A percentile compares a stretch with the other conserved stretches of the same genome.
Evolutionary conservation across 352 stramenopile species (phyloP).

Genomic region (Phytophthora sojae): DNA sequence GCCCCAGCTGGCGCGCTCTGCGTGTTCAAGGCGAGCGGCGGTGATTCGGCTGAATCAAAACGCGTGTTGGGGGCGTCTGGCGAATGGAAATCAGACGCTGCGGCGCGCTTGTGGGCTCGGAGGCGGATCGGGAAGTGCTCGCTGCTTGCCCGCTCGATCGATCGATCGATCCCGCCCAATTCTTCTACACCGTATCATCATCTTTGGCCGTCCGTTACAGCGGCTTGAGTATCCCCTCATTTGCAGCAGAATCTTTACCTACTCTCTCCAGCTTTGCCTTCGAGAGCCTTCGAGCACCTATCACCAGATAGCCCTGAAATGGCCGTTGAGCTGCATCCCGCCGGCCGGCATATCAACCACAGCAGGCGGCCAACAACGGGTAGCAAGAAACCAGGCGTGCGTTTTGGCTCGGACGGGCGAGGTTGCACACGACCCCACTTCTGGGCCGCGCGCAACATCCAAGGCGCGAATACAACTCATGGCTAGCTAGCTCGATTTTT

Average conservation of each 20-base stretch:
- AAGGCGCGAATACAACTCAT: not conserved
- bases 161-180: not conserved
- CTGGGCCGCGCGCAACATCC: not conserved
- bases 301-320: conserved; percentile 7
- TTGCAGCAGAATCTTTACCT: not conserved
- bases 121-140: conserved; percentile 21
- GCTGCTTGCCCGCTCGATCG: not conserved
- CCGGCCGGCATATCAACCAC: not conserved
- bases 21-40: conserved; percentile 14
- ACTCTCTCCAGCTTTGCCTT: not conserved
- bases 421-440: too few species aligned
- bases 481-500: not conserved
- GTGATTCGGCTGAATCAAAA: too few species aligned
- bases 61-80: conserved; percentile 9
- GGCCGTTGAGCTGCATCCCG: conserved; percentile 19
- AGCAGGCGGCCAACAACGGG: conserved; percentile 13
- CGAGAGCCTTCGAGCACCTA: too few species aligned
- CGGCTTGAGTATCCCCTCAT: not conserved
- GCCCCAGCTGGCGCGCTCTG: not conserved
- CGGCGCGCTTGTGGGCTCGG: conserved; percentile 1
- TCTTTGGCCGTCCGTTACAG: conserved; percentile 15
- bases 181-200: conserved; percentile 16
- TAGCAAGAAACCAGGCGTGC: not conserved
- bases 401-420: conserved; percentile 1
- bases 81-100: not conserved